These are phyloP conservation scores for Recurvomyces mirabilis DNA, from an alignment of 495 filamentous ascomycete genomes.

Conservation along the genomic window DNA sequence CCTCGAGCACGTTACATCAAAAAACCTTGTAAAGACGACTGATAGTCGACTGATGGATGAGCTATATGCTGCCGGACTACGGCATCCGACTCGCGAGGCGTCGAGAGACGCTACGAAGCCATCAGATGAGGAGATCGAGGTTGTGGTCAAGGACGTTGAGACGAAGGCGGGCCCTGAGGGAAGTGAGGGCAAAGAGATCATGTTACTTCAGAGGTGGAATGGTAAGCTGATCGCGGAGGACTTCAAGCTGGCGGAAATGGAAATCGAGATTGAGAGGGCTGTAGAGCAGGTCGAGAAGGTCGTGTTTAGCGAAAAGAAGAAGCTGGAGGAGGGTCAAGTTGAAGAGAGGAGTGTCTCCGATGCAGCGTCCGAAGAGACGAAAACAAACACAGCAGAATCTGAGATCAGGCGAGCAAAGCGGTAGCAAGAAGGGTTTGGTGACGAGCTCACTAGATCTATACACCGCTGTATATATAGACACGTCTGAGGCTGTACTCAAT, in stretches of 20 bases:
- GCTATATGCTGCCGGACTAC: constrained; percentile 46
- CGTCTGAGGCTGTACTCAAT: too few relatives aligned
- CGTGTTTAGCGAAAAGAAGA: constrained; percentile 36
- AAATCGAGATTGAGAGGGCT: constrained; percentile 79
- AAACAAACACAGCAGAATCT: too few relatives aligned
- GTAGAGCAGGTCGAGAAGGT: constrained; percentile 70
- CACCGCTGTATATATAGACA: too few relatives aligned
- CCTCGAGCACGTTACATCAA: constrained; percentile 64
- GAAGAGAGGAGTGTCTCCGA: too few relatives aligned
- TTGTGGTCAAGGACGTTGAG: constrained; percentile 57
- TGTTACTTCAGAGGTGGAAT: constrained; percentile 34
- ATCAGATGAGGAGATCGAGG: constrained; percentile 27
- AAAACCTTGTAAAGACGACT: constrained; percentile 50
- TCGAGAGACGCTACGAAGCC: constrained; percentile 25
- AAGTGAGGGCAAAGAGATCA: constrained; percentile 32
- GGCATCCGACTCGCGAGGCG: constrained; percentile 25
- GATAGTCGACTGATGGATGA: constrained; percentile 57
- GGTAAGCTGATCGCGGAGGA: constrained; percentile 34
- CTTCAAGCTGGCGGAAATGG: constrained; percentile 57
- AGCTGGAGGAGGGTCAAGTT: constrained; percentile 9
- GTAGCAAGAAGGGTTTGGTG: too few relatives aligned
- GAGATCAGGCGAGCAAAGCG: too few relatives aligned
- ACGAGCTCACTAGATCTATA: too few relatives aligned
- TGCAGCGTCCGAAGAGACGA: too few relatives aligned
- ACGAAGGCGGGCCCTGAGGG: constrained; percentile 25